A percentile compares a stretch with the other conserved stretches of the same genome.
Conservation (phyloP, 495 filamentous ascomycete genomes). For the Echria macrotheca region DNA sequence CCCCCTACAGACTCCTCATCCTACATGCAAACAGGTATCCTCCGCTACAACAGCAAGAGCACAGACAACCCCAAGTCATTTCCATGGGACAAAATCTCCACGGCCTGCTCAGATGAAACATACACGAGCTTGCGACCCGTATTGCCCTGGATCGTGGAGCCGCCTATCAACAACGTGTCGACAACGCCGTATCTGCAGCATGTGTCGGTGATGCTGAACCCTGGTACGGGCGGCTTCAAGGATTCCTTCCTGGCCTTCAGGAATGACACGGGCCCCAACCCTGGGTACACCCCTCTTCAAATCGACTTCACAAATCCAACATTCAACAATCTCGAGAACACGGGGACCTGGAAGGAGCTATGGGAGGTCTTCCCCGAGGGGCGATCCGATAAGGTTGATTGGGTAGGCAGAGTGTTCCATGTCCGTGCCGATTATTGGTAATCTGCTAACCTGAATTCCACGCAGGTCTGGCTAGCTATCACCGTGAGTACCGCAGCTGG, state of each 20-base stretch:
- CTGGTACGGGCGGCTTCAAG: not conserved
- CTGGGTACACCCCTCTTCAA: constrained; percentile 3
- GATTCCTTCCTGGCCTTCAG: not conserved
- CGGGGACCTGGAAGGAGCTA: not conserved
- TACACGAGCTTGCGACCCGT: constrained; percentile 19
- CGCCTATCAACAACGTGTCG: constrained; percentile 8
- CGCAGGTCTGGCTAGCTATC: not conserved
- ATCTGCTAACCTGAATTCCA: no score
- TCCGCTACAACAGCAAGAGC: constrained; percentile 20
- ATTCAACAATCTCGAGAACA: constrained; percentile 12
- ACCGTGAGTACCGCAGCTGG: constrained; percentile 1
- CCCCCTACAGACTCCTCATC: constrained; percentile 19
- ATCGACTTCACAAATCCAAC: constrained; percentile 14
- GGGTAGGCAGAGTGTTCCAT: constrained; percentile 1
- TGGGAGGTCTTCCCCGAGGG: constrained; percentile 7
- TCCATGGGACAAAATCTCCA: constrained; percentile 7
- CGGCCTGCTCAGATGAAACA: constrained; percentile 15
- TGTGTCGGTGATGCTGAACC: not conserved
- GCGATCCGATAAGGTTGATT: constrained; percentile 1
- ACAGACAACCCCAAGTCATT: constrained; percentile 26
- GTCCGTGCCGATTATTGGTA: not conserved
- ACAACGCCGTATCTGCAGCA: not conserved
- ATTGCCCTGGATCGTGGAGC: constrained; percentile 14
- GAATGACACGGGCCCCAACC: not conserved
- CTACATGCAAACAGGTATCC: constrained; percentile 32